Conservation (phyloP, 805 yeast species). For the Zygoascus flipseniorum region DNA sequence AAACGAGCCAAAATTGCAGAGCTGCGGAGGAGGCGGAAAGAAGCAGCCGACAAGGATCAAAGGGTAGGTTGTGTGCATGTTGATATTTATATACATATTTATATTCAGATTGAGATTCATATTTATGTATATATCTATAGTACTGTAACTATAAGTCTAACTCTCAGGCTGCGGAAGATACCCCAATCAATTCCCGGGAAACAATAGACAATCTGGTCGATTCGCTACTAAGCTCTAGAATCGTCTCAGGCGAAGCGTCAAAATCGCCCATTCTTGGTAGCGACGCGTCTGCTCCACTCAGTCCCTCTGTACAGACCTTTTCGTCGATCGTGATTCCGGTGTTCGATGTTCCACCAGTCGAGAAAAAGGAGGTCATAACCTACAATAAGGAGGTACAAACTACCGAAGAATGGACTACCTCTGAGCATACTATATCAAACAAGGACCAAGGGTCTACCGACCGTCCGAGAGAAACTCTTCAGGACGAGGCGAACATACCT, state of each 20-base stretch:
- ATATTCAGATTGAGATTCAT: too few relatives aligned
- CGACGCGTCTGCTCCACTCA: neutral
- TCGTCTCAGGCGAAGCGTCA: neutral
- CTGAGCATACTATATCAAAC: neutral
- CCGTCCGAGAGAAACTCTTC: neutral
- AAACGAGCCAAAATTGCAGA: constrained; percentile 44
- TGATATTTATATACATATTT: neutral
- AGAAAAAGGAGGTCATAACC: constrained; percentile 8
- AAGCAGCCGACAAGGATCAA: neutral
- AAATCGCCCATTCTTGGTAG: neutral
- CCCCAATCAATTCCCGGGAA: neutral
- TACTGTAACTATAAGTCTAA: too few relatives aligned
- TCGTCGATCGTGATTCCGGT: constrained; percentile 4
- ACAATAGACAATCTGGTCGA: neutral
- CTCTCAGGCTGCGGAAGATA: neutral
- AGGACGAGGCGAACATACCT: neutral
- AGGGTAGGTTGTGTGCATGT: neutral
- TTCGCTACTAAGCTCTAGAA: neutral
- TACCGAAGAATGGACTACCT: constrained; percentile 9
- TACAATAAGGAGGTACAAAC: constrained; percentile 27
- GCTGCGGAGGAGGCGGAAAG: constrained; percentile 30
- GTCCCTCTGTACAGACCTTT: neutral
- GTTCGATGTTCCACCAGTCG: constrained; percentile 5
- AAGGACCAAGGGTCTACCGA: neutral
- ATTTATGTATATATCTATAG: too few relatives aligned